Evolutionary conservation across 352 stramenopile species (phyloP).

Genomic region (Globisporangium alternatum): DNA sequence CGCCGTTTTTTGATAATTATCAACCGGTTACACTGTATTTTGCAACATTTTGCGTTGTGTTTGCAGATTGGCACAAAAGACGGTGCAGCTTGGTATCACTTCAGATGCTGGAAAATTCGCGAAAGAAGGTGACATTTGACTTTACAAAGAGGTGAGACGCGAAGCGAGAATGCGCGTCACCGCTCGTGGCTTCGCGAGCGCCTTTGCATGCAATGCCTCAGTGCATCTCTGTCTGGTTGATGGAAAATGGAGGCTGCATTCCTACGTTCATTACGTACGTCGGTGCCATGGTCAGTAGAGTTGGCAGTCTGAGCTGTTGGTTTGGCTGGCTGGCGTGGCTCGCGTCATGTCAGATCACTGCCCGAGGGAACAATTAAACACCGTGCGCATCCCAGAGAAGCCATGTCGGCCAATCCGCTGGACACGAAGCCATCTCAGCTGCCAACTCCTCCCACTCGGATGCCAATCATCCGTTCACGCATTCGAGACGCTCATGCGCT

Average conservation of each 20-base stretch:
- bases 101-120: background rate
- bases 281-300: no score
- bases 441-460: background rate
- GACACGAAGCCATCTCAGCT: conserved; percentile 5
- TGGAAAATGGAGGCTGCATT: background rate
- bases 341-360: background rate
- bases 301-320: no score
- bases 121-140: background rate
- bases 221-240: background rate
- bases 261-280: background rate
- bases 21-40: no score
- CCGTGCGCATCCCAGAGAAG: conserved; percentile 6
- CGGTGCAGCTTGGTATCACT: no score
- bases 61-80: no score
- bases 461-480: background rate
- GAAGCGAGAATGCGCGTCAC: conserved; percentile 1
- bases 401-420: conserved; percentile 7
- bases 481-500: background rate
- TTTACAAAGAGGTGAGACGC: background rate
- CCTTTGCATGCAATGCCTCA: background rate
- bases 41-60: no score
- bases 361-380: conserved; percentile 1
- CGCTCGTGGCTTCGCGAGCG: background rate
- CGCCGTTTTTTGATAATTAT: background rate
- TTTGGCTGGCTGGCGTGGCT: conserved; percentile 3